Evolutionary conservation across 176 grass and related monocot species (phyloP).

Genomic region (Tillandsia fasciculata): DNA sequence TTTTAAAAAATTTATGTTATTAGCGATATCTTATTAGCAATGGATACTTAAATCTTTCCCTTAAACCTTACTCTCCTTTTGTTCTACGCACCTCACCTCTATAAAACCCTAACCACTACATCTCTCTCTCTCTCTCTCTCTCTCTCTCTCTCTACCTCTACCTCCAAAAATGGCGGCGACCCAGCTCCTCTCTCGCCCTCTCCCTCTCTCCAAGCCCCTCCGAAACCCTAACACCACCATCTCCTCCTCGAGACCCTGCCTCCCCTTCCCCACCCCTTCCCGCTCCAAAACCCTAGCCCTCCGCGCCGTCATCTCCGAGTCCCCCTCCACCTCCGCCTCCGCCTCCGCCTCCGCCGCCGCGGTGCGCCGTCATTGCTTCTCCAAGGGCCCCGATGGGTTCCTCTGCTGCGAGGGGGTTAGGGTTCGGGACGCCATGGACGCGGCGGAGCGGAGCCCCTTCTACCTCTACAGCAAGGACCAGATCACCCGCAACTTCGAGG

Average conservation of each 20-base stretch:
- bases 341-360: slow-evolving; percentile 10
- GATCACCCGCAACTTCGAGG: slow-evolving; percentile 67
- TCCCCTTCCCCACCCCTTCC: not conserved
- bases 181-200: slow-evolving; percentile 32
- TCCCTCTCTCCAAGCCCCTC: slow-evolving; percentile 14
- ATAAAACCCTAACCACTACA: not conserved
- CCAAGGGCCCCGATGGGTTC: slow-evolving; percentile 48
- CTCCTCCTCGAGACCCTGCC: not conserved
- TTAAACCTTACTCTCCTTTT: not conserved
- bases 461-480: slow-evolving; percentile 96
- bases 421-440: slow-evolving; percentile 68
- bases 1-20: not conserved
- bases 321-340: not conserved
- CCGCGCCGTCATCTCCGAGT: slow-evolving; percentile 30
- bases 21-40: too few relatives aligned
- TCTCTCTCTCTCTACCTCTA: not conserved
- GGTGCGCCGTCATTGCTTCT: slow-evolving; percentile 53
- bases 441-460: slow-evolving; percentile 71
- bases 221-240: slow-evolving; percentile 4
- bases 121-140: not conserved
- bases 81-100: too few relatives aligned
- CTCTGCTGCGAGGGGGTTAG: slow-evolving; percentile 76
- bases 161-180: slow-evolving; percentile 53
- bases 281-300: not conserved
- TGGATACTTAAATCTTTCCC: too few relatives aligned